Conservation (phyloP, 2,329 filamentous ascomycete genomes). For the Cladosporium sp. region DNA sequence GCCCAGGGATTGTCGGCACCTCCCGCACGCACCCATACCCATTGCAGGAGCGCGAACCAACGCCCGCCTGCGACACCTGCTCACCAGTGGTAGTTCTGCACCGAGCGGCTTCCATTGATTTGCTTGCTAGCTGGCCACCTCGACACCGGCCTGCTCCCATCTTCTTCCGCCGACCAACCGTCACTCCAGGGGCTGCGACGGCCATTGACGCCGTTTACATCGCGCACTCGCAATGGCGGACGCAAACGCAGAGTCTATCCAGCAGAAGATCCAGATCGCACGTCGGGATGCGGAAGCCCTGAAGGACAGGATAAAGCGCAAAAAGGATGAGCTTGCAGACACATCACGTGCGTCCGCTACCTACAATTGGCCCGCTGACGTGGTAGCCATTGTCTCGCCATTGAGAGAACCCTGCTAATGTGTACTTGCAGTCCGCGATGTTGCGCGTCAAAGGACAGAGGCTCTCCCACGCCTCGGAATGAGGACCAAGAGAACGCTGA, state of each 20-base stretch:
- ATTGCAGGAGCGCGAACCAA: slow-evolving; percentile 1
- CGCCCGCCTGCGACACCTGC: not conserved
- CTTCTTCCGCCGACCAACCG: not conserved
- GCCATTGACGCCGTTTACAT: slow-evolving; percentile 13
- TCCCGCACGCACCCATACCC: not conserved
- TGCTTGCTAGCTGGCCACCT: slow-evolving; percentile 4
- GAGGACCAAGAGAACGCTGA: slow-evolving; percentile 94
- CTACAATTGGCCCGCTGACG: not conserved
- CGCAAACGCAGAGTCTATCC: slow-evolving; percentile 48
- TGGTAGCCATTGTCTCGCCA: not conserved
- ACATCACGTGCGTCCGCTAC: slow-evolving; percentile 75
- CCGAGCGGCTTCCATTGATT: not conserved
- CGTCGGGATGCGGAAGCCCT: slow-evolving; percentile 95
- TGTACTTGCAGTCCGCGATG: slow-evolving; percentile 68
- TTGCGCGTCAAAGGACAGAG: slow-evolving; percentile 89
- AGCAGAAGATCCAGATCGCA: slow-evolving; percentile 80
- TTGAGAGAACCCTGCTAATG: slow-evolving; percentile 15
- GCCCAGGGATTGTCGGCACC: slow-evolving; percentile 9
- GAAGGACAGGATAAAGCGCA: slow-evolving; percentile 98
- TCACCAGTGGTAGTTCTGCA: not conserved
- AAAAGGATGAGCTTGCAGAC: slow-evolving; percentile 99
- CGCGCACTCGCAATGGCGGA: slow-evolving; percentile 39
- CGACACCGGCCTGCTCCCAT: slow-evolving; percentile 1
- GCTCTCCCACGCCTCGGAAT: slow-evolving; percentile 88
- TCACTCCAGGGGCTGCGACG: slow-evolving; percentile 12